phyloP scores from a whole-genome alignment of 208 protist species.

The Trypanosoma theileri region DNA sequence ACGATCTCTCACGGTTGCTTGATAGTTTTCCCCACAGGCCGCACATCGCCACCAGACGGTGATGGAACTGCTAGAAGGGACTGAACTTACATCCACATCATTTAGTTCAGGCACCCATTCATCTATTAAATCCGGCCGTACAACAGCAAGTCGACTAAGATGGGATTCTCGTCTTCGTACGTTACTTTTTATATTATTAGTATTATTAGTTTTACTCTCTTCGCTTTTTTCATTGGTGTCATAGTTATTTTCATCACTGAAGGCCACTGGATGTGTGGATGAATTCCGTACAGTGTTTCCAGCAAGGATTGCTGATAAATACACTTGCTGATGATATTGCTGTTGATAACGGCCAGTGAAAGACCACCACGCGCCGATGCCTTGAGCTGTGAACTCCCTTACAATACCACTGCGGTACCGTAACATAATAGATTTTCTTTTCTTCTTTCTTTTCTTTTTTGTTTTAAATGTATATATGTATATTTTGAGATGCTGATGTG shows the following conservation, averaged over 20 bases:
- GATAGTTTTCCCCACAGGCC: conserved; percentile 45
- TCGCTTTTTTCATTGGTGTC: background rate
- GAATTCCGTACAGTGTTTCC: background rate
- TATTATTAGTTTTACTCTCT: no score
- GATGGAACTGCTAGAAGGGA: conserved; percentile 35
- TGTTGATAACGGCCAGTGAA: background rate
- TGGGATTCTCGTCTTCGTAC: background rate
- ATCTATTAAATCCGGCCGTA: conserved; percentile 74
- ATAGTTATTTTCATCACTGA: background rate
- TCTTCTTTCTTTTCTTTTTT: conserved; percentile 26
- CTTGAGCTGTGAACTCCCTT: background rate
- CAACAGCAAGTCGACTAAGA: conserved; percentile 51
- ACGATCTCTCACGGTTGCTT: conserved; percentile 55
- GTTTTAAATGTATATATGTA: conserved; percentile 13
- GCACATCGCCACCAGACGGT: conserved; percentile 49
- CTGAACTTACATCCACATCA: conserved; percentile 54
- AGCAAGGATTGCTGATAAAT: conserved; percentile 6
- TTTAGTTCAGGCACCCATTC: conserved; percentile 86
- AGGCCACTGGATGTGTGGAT: conserved; percentile 1
- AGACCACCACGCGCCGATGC: background rate
- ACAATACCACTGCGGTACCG: conserved; percentile 2
- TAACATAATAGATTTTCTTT: conserved; percentile 34
- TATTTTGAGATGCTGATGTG: no score
- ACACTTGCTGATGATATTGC: background rate
- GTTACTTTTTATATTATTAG: no score